Percentiles rank a stretch among this genome's conserved stretches.
These are phyloP conservation scores for Talaromyces marneffei DNA, from an alignment of 2,329 filamentous ascomycete species.

Conservation along the genomic window DNA sequence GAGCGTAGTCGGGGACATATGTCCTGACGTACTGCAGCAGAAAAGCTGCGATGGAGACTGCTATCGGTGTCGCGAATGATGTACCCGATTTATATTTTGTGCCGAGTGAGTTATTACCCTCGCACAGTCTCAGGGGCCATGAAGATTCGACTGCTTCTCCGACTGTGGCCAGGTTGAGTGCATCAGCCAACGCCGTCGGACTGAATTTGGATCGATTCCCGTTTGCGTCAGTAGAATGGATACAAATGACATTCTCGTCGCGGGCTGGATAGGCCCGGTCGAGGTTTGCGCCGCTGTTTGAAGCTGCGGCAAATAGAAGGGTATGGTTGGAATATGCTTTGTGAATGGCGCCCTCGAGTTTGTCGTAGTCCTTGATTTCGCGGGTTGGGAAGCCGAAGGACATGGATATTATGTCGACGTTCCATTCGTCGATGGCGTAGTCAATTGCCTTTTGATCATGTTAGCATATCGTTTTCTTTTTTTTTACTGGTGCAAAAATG, in stretches of 20 bases:
- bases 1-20: not conserved
- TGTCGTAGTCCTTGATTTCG: not conserved
- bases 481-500: not conserved
- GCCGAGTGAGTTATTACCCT: not conserved
- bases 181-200: not conserved
- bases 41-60: not conserved
- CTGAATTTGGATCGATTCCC: not conserved
- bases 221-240: not conserved
- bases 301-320: not conserved
- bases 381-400: not conserved
- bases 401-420: constrained; percentile 8
- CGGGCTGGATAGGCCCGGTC: not conserved
- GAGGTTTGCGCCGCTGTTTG: not conserved
- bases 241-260: constrained; percentile 1
- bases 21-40: not conserved
- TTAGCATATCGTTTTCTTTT: not conserved
- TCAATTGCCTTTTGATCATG: not conserved
- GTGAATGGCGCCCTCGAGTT: not conserved
- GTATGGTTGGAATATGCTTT: not conserved
- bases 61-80: constrained; percentile 5
- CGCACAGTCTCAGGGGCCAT: not conserved
- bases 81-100: constrained; percentile 4
- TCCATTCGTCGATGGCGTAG: not conserved
- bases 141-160: not conserved
- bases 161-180: not conserved